Base-by-base conservation (phyloP, 2,329 filamentous ascomycete genomes). In the Parascedosporium putredinis region DNA sequence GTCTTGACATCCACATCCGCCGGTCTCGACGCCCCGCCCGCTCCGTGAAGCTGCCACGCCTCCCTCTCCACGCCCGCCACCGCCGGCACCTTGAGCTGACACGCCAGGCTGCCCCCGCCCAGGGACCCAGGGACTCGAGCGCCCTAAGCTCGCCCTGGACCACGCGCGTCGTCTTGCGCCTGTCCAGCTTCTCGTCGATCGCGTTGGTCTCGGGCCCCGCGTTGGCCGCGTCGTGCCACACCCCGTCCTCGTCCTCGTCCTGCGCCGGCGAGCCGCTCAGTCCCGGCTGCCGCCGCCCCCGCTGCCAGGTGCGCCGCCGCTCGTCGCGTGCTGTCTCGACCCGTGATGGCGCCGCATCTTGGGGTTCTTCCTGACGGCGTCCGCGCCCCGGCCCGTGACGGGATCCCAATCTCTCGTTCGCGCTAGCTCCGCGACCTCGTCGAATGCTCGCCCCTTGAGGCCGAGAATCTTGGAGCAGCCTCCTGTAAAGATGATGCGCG, bases 401-500 rank as follows among this genome's bases (percentile, higher is more conserved):
- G 79, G 73, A 56, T 87, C 81, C 88, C 91, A 97, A 5, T 88
- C 86, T 54, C 81, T 72, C 42, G 74, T 69, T 14, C 81, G 71
- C 4, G 93, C 74, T 1, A 95, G 68, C 1, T 69, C 66, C 3
- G 76, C 74, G 1, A 97, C 67, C 58, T 97, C 90, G 51, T 84
- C 77, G 27, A 95, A 67, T 33, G 95, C 75, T 23, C 91, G 80
- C 22, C 76, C 73, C 55, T 87, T 88, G 23, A 98, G 68, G 1
- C 93, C 93, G 1, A 90, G 76, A 7, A 96, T 81, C 23, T 77
- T 77, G 5, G 88, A 81, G 45, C 85, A 85, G 2, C 88, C 88
- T 27, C 93, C 93, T 0, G 84, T 84, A 59, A 98, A 86, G 14
- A 95, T 72, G 43, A 97, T 86, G 34, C 91, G 85, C 1, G 89